Percentiles rank a stretch among this genome's conserved stretches.
Evolutionary conservation across 371 early-diverging fungal species (phyloP).

Genomic region (Coemansia linderi): DNA sequence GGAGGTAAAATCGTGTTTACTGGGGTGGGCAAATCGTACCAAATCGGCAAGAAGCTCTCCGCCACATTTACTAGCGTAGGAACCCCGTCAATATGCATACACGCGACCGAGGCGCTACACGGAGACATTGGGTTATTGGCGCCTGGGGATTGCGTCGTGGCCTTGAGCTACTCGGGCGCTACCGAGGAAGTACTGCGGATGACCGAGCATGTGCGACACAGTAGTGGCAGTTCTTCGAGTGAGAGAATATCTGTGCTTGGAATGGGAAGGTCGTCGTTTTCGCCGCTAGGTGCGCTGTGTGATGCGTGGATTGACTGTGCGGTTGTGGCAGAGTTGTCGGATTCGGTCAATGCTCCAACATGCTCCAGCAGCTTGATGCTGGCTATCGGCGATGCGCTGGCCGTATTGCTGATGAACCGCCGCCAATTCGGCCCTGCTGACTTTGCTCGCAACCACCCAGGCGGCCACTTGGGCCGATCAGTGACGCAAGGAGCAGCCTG

Average conservation of each 20-base stretch:
- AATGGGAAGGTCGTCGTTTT: slow-evolving; percentile 58
- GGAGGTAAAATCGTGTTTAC: slow-evolving; percentile 65
- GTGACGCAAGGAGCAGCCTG: not conserved
- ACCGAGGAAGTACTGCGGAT: slow-evolving; percentile 62
- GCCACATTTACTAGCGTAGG: slow-evolving; percentile 67
- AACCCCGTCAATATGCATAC: slow-evolving; percentile 60
- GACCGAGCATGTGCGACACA: not conserved
- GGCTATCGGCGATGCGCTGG: slow-evolving; percentile 66
- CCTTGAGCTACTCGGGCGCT: slow-evolving; percentile 65
- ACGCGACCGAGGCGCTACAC: slow-evolving; percentile 68
- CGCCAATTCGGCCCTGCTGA: slow-evolving; percentile 57
- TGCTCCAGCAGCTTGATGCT: slow-evolving; percentile 63
- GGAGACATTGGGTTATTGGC: slow-evolving; percentile 64
- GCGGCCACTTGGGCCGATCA: slow-evolving; percentile 60
- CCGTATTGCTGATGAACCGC: slow-evolving; percentile 60
- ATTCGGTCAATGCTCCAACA: slow-evolving; percentile 64
- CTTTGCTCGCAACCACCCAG: slow-evolving; percentile 68
- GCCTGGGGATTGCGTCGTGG: slow-evolving; percentile 61
- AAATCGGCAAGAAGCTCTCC: slow-evolving; percentile 66
- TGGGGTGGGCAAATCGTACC: slow-evolving; percentile 68
- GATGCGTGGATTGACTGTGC: slow-evolving; percentile 56
- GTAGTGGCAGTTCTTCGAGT: not conserved
- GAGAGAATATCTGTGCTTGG: slow-evolving; percentile 57
- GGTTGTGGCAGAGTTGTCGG: slow-evolving; percentile 58
- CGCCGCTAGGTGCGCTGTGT: slow-evolving; percentile 59